Evolutionary conservation across 1,284 basidiomycete species (phyloP), one percentile per base, ranked within the genome.

Genomic region (Puccinia coronata): DNA sequence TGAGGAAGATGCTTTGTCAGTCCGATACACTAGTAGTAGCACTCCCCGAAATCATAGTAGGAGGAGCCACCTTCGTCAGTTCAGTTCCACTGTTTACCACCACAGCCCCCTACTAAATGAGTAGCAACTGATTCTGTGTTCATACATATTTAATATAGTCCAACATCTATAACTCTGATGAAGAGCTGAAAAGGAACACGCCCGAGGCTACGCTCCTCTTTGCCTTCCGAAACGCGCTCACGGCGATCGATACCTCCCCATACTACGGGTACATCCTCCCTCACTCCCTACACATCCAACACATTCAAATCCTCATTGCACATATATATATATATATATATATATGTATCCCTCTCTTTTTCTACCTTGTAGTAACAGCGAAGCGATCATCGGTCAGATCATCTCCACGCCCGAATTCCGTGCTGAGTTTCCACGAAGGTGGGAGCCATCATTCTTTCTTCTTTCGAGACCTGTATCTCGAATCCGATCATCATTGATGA

Each of bases 211-310:
- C 92, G 23, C 90, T 95, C 23, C 89, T 94, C 36, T 89, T 96
- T 31, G 84, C 84, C 36, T 82, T 86, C 72, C 76, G 93, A 70
- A 96, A 95, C 86, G 96, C 95, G 25, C 92, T 98, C 82, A 90
- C 88, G 69, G 92, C 93, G 0, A 94, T 99, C 85, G 96, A 99
- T 86, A 98, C 87, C 1, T 86, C 86, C 11, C 87, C 96, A 8
- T 94, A 92, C 87, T 98, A 99, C 87, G 39, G 39, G 74, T 67
- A 65, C 5, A 11, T 65, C 59, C 25, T 43, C 6, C 25, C 0
- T 88, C 98, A 25, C 96, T 96, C 34, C 84, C 84, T n/a, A n/a
- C n/a, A n/a, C n/a, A n/a, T n/a, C n/a, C n/a, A n/a, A n/a, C n/a
- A n/a, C n/a, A n/a, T n/a, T n/a, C n/a, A n/a, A n/a, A n/a, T n/a